phyloP scores from a whole-genome alignment of 768 basidiomycete genomes.

The Phylloporus rhodoxanthus region DNA sequence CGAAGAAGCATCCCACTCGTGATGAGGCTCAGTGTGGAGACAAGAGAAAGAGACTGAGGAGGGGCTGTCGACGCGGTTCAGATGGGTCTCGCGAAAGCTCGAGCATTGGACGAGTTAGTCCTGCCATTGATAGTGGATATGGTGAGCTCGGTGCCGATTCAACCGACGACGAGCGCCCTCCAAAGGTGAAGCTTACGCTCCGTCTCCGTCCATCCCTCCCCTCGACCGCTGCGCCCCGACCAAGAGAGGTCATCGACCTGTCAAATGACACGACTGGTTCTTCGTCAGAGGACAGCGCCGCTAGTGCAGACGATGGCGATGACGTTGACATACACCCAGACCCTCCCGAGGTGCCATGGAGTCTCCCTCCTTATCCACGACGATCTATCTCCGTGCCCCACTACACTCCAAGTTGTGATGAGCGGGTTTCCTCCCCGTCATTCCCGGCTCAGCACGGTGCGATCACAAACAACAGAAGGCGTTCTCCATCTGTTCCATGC shows the following conservation, averaged over 20 bases:
- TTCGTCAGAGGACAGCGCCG: constrained; percentile 37
- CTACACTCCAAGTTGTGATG: constrained; percentile 43
- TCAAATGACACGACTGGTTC: constrained; percentile 32
- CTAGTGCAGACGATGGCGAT: constrained; percentile 17
- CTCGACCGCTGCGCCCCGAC: constrained; percentile 6
- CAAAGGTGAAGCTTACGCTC: constrained; percentile 67
- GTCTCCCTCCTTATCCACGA: constrained; percentile 51
- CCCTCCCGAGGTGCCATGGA: constrained; percentile 39
- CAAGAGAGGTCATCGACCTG: constrained; percentile 36
- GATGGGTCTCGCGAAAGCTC: constrained; percentile 11
- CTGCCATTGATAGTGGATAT: constrained; percentile 23
- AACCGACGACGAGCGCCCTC: constrained; percentile 36
- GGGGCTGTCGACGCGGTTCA: constrained; percentile 27
- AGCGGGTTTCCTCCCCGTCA: constrained; percentile 30
- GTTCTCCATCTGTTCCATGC: constrained; percentile 54
- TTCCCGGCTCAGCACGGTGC: constrained; percentile 22
- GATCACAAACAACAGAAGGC: constrained; percentile 32
- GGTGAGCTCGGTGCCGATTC: constrained; percentile 19
- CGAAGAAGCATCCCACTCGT: constrained; percentile 38
- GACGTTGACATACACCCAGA: constrained; percentile 17
- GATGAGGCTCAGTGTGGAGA: constrained; percentile 39
- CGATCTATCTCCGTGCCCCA: constrained; percentile 52
- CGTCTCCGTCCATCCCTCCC: constrained; percentile 45
- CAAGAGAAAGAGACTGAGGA: constrained; percentile 39
- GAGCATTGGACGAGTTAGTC: constrained; percentile 13